A percentile compares a stretch with the other conserved stretches of the same genome.
Evolutionary conservation across 148 eudicot species (phyloP).

Genomic region (Amaranthus palmeri): DNA sequence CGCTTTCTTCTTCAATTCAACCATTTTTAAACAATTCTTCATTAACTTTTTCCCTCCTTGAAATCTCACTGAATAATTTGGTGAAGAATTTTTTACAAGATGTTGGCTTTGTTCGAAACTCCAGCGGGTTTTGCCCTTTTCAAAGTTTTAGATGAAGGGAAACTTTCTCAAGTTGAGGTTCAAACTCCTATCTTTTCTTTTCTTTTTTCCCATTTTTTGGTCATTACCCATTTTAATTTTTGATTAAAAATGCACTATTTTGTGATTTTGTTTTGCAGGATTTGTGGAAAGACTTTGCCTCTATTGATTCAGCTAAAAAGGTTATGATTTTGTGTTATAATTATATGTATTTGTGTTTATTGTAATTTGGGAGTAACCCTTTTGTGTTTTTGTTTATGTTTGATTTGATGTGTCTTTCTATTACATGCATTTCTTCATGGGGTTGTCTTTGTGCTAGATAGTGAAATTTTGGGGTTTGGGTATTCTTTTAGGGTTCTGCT

Average conservation of each 20-base stretch:
- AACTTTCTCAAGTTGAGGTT: constrained; percentile 78
- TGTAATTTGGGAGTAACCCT: too few species aligned
- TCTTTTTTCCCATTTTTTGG: too few species aligned
- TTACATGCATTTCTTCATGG: background rate
- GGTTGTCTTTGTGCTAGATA: too few species aligned
- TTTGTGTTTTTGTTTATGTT: background rate
- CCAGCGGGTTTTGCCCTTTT: constrained; percentile 90
- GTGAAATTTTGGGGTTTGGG: background rate
- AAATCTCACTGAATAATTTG: too few species aligned
- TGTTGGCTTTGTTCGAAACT: constrained; percentile 75
- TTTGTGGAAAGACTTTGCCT: constrained; percentile 57
- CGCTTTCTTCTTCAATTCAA: too few species aligned
- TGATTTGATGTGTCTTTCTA: too few species aligned
- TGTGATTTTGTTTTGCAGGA: constrained; percentile 44
- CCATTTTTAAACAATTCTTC: too few species aligned
- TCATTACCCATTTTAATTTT: background rate
- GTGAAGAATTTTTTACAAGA: constrained; percentile 3
- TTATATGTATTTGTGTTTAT: too few species aligned
- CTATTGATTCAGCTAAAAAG: constrained; percentile 78
- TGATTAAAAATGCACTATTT: background rate
- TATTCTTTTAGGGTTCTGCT: background rate
- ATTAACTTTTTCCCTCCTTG: too few species aligned
- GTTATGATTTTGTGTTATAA: constrained; percentile 19
- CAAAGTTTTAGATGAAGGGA: constrained; percentile 86
- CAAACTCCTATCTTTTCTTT: background rate